Percentiles rank a stretch among this genome's conserved stretches.
Conservation (phyloP, 2,329 filamentous ascomycete species). For the Coleophoma cylindrospora region DNA sequence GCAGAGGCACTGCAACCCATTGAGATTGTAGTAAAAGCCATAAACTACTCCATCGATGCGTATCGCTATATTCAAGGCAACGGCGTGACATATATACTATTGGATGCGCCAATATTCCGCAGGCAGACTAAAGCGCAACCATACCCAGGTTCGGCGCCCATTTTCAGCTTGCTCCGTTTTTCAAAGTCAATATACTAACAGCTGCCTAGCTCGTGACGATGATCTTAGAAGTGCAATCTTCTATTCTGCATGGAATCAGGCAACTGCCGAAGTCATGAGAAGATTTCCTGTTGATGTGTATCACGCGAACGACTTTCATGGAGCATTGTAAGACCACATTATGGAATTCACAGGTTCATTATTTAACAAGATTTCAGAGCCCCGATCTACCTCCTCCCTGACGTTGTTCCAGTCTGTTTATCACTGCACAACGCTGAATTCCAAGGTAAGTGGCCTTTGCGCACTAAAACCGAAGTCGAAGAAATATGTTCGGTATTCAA, state of each 20-base stretch:
- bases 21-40: not conserved
- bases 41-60: not conserved
- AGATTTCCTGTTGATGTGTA: not conserved
- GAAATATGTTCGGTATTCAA: not conserved
- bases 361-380: not conserved
- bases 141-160: not conserved
- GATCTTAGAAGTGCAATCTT: not conserved
- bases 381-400: not conserved
- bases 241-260: not conserved
- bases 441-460: not conserved
- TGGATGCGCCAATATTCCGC: not conserved
- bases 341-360: not conserved
- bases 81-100: not conserved
- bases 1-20: not conserved
- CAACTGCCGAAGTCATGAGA: not conserved
- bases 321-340: not conserved
- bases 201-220: not conserved
- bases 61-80: not conserved
- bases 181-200: too few species aligned
- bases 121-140: not conserved
- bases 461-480: not conserved
- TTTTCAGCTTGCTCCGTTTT: too few species aligned
- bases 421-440: not conserved
- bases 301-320: not conserved
- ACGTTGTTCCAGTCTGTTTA: not conserved